Base-by-base conservation (phyloP, 2,329 filamentous ascomycete genomes). In the Aciculosporium take region DNA sequence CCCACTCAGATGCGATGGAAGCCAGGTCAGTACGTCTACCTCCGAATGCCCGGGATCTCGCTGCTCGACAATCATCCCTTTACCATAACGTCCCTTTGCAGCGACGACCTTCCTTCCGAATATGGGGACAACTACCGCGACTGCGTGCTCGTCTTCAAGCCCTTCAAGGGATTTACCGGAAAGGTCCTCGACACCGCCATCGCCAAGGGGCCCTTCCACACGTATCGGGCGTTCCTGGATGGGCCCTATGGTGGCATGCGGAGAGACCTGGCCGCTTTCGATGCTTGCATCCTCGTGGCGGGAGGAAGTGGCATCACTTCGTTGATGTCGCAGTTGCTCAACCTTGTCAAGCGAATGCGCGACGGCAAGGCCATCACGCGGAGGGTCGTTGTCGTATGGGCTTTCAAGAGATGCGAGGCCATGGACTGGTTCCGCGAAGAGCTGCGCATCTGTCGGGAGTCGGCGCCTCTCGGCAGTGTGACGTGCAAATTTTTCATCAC, bases 371-470 rank as follows among this genome's bases (percentile, higher is more conserved):
- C 89, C 27, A 85, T 94, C 34, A 95, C 88, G 2, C 85, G 83
- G 57, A 84, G 81, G 48, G 81, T 96, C 5, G 81, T 91, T 13
- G 84, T 96, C 1, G 76, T 96, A n/a, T 96, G 89, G 89, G 79
- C 88, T 5, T 68, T 95, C 49, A 94, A 91, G 62, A 77, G 84
- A 42, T 78, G 91, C 12, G 89, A 95, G 59, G 85, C 86, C 1
- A 86, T 96, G 79, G 86, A 95, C 57, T 96, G 89, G 89, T 96
- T 95, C 69, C 84, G 85, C 49, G 88, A 95, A 62, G 89, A 95
- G 59, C 69, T 95, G 44, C 76, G 87, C 37, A 94, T 95, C 53
- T 94, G 89, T 62, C 76, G 86, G 52, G 85, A 95, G 60, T 81
- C 79, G 38, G 88, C 89, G 8, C 89, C 89, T 1, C 83, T 84